Evolutionary conservation across 805 yeast species (phyloP), one percentile per base, ranked within the genome.

Genomic region (Candida awuae): DNA sequence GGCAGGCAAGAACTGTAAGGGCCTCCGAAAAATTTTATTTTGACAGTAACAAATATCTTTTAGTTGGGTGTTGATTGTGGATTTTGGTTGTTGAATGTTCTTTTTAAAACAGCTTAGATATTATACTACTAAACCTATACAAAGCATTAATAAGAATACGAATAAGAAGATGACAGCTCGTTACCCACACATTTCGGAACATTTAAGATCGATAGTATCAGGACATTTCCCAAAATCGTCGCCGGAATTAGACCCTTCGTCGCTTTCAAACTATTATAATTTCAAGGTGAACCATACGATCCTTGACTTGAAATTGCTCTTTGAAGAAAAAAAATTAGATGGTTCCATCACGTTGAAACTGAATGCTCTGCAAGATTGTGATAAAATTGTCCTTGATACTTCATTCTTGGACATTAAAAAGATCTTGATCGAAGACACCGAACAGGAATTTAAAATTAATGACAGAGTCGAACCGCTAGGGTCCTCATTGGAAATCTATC

Each of bases 241-340:
- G 1, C 74, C 85, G 4, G 84, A 77, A 49, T 41, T 54, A 9
- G 95, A 87, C 58, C 81, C 82, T 18, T 81, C 94, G 2, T 84
- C 96, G 3, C 65, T 78, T 34, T 85, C 95, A 30, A 83, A 80
- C 56, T 87, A 84, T 58, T 47, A 50, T 14, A 47, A 61, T 21
- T 80, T 84, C 52, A 49, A 57, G 3, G 69, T 84, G 18, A 49
- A 57, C 4, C 60, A 71, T 42, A 77, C 94, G 1, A 54, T 51
- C 2, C 62, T 86, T 36, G 62, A 68, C 37, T 61, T 80, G 34
- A 63, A 66, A 10, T 68, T 87, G 6, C 54, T 68, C 35, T 86
- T 88, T 62, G 69, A 68, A 4, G 49, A 62, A 12, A 65, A 71
- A 43, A 63, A 54, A 6, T 62, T 86, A 16, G 34, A 45, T 2